A percentile compares a stretch with the other conserved stretches of the same genome.
Evolutionary conservation across 1,284 basidiomycete genomes (phyloP).

Genomic region (Gymnopus androsaceus): DNA sequence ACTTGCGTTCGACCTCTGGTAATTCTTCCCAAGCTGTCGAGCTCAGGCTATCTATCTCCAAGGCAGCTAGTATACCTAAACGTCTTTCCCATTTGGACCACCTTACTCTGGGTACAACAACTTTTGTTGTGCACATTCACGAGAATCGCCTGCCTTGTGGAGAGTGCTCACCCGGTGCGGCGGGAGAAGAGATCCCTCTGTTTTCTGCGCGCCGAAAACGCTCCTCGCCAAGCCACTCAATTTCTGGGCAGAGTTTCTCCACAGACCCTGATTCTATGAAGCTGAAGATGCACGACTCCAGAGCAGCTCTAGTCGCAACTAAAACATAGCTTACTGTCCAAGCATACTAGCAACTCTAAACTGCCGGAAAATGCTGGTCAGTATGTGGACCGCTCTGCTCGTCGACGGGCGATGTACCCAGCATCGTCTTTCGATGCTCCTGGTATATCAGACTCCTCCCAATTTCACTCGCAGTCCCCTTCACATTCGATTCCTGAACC

Average conservation of each 20-base stretch:
- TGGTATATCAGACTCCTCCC: constrained; percentile 31
- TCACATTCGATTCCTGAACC: constrained; percentile 13
- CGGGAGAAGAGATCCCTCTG: constrained; percentile 58
- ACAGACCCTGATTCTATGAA: constrained; percentile 15
- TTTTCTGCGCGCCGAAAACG: constrained; percentile 40
- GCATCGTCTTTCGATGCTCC: constrained; percentile 49
- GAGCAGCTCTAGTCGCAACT: constrained; percentile 62
- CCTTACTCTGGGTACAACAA: constrained; percentile 67
- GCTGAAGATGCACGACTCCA: constrained; percentile 44
- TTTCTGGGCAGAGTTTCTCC: not conserved
- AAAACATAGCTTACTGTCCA: constrained; percentile 59
- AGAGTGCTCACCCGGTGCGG: constrained; percentile 51
- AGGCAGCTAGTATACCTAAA: constrained; percentile 67
- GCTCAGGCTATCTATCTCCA: constrained; percentile 59
- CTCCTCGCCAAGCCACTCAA: constrained; percentile 2
- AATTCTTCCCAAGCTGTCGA: constrained; percentile 26
- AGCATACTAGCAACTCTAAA: constrained; percentile 35
- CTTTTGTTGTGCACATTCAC: constrained; percentile 71
- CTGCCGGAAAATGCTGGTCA: constrained; percentile 11
- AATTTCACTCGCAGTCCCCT: not conserved
- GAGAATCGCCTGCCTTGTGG: constrained; percentile 57
- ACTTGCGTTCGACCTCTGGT: constrained; percentile 37
- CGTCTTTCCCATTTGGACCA: constrained; percentile 62
- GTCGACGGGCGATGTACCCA: constrained; percentile 59
- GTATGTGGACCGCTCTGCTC: constrained; percentile 71